Evolutionary conservation across 768 basidiomycete genomes (phyloP), one percentile per base, ranked within the genome.

Genomic region (Pulveroboletus ravenelii): DNA sequence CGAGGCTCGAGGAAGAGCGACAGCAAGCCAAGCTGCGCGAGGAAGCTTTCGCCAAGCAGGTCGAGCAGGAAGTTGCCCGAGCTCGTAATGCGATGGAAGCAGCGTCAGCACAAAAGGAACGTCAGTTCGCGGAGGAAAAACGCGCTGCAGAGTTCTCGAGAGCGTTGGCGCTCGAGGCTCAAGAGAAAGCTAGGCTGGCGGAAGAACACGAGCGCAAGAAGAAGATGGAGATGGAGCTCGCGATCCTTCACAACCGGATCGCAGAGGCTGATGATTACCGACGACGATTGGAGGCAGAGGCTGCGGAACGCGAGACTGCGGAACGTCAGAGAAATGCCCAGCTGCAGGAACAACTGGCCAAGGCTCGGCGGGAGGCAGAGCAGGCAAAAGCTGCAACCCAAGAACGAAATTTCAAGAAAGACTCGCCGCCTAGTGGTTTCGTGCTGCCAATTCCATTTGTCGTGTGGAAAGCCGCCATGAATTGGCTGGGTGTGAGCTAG

Each of bases 361-460:
- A 50, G 48, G 68, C 62, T 25, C 60, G 58, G 46, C 57, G 62
- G 38, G 62, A 68, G 44, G 66, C 48, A 4, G 67, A 60, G 41
- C 40, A 35, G 10, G 62, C 65, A 23, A 58, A 44, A 43, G 39
- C 54, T 14, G 57, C 56, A 37, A 59, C 55, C 8, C 59, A 68
- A 13, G 63, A 69, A 35, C 57, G 67, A 25, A 10, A 36, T 30
- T 13, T 49, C 42, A 68, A 62, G 58, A 67, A 54, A 44, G 68
- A 70, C 32, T 51, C 68, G 7, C 59, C 68, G 6, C 59, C 65
- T 3, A 51, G 66, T 6, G 51, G 57, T 23, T 62, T 69, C 52
- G 40, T 68, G 29, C 42, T 67, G 17, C 66, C 68, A 7, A 70
- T 70, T 46, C 66, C 66, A 6, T 67, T 70, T 40, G 68, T 67